Evolutionary conservation across 2,329 filamentous ascomycete genomes (phyloP).

Genomic region (Penicillium janthinellum): DNA sequence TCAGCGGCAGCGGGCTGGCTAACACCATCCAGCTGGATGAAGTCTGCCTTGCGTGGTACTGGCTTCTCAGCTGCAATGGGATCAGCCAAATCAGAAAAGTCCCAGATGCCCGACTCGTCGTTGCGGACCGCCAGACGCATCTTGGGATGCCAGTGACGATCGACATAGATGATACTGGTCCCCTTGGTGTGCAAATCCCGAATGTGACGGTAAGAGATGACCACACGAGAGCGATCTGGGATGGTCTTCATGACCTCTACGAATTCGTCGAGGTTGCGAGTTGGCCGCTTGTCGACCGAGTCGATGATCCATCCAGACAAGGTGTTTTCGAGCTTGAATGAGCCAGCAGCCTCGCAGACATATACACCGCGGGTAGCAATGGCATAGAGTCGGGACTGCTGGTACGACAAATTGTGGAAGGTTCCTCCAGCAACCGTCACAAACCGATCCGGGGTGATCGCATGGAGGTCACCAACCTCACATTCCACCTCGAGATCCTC

Average conservation of each 20-base stretch:
- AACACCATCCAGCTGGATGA: constrained; percentile 87
- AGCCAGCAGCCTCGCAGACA: constrained; percentile 90
- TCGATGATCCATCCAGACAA: constrained; percentile 94
- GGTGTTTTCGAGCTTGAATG: constrained; percentile 89
- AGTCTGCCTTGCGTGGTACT: constrained; percentile 76
- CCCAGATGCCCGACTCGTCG: constrained; percentile 87
- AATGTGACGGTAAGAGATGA: constrained; percentile 94
- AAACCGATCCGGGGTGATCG: constrained; percentile 93
- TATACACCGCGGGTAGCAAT: constrained; percentile 91
- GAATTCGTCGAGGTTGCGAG: constrained; percentile 83
- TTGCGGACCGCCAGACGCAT: constrained; percentile 93
- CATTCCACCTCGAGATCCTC: constrained; percentile 84
- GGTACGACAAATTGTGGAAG: constrained; percentile 96
- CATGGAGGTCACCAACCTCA: constrained; percentile 83
- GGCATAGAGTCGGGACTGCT: constrained; percentile 93
- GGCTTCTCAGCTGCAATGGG: constrained; percentile 74
- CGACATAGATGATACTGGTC: constrained; percentile 87
- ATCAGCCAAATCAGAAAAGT: constrained; percentile 83
- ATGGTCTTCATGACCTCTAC: constrained; percentile 88
- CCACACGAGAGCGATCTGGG: constrained; percentile 77
- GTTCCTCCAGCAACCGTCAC: constrained; percentile 90
- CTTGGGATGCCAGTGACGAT: constrained; percentile 93
- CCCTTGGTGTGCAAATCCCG: constrained; percentile 92
- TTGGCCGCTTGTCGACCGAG: constrained; percentile 87
- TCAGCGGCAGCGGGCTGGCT: constrained; percentile 89